phyloP scores from a whole-genome alignment of 169 alveolate genomes.

The Plasmodium sp. region DNA sequence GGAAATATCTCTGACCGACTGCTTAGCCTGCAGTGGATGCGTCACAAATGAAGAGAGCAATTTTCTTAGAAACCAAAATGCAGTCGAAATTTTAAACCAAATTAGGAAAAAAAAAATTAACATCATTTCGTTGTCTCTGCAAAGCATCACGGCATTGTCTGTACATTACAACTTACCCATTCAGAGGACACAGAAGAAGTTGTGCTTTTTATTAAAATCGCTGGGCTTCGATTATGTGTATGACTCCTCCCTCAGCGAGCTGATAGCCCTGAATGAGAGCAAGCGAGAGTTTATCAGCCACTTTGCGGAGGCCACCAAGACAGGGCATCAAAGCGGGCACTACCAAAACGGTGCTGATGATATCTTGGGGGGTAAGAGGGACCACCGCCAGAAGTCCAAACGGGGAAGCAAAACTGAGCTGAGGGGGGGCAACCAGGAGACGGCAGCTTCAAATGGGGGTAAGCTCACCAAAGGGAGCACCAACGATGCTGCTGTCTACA shows the following conservation, averaged over 20 bases:
- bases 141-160: constrained; percentile 87
- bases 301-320: background rate
- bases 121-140: constrained; percentile 86
- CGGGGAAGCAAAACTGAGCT: background rate
- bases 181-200: constrained; percentile 57
- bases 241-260: constrained; percentile 72
- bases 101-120: constrained; percentile 61
- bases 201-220: constrained; percentile 75
- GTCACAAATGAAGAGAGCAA: constrained; percentile 93
- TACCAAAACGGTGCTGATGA: background rate
- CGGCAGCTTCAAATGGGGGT: background rate
- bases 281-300: constrained; percentile 67
- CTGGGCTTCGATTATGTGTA: constrained; percentile 76
- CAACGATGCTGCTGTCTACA: too few relatives aligned
- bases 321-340: background rate
- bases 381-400: background rate
- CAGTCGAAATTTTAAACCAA: constrained; percentile 81
- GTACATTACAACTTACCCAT: constrained; percentile 73
- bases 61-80: constrained; percentile 85
- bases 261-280: constrained; percentile 61
- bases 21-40: constrained; percentile 95
- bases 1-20: constrained; percentile 84
- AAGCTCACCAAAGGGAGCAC: background rate
- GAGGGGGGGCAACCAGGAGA: background rate
- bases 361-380: background rate